These are phyloP conservation scores for Amoebophrya sp. DNA, from an alignment of 169 alveolate species.

Conservation along the genomic window DNA sequence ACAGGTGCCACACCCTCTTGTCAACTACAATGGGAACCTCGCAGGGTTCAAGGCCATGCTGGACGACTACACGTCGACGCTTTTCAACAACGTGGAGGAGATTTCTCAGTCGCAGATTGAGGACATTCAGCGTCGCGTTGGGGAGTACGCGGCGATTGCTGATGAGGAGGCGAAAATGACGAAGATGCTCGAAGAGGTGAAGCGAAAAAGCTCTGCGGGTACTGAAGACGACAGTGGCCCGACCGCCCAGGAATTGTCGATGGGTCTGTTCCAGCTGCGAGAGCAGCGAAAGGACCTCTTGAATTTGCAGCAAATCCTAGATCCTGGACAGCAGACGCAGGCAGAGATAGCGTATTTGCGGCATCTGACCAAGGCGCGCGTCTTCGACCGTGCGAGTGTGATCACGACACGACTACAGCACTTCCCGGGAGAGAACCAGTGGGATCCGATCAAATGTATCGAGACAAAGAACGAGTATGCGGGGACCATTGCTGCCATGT, in stretches of 20 bases:
- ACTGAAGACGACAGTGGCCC: background rate
- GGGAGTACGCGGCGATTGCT: no score
- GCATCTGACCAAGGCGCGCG: background rate
- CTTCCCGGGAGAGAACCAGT: background rate
- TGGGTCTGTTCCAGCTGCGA: background rate
- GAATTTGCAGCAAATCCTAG: background rate
- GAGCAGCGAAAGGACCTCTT: background rate
- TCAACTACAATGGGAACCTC: background rate
- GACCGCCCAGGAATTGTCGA: background rate
- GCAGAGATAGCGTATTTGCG: background rate
- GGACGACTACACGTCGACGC: background rate
- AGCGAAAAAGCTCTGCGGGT: background rate
- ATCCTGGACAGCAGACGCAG: background rate
- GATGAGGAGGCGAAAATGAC: no score
- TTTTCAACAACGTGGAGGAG: background rate
- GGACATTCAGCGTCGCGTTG: background rate
- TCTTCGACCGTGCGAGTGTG: background rate
- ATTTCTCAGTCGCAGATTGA: background rate
- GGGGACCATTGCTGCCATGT: background rate
- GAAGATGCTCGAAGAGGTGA: background rate
- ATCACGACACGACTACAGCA: background rate
- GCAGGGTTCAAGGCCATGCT: background rate
- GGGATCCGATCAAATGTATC: background rate
- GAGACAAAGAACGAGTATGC: background rate
- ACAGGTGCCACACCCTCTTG: background rate